phyloP scores from a whole-genome alignment of 2,329 filamentous ascomycete genomes.

The Ambrosiella cleistominuta region DNA sequence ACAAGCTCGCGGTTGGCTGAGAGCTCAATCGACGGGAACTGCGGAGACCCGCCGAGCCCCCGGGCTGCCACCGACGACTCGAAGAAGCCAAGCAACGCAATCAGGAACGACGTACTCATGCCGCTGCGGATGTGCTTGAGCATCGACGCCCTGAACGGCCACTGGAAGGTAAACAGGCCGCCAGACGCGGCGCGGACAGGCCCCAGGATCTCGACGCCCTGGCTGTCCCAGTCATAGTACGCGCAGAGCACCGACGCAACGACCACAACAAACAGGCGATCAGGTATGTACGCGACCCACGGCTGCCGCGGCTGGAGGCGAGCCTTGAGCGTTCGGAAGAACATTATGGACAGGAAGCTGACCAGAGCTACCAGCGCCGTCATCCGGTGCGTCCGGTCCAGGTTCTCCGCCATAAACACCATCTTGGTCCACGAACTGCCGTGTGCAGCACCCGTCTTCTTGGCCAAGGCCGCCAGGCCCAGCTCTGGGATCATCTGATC shows the following conservation, averaged over 20 bases:
- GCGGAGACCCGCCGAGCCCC: constrained; percentile 53
- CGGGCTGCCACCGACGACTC: constrained; percentile 95
- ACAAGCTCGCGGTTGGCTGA: constrained; percentile 89
- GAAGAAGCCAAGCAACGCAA: constrained; percentile 93
- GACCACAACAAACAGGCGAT: constrained; percentile 79
- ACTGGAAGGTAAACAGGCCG: constrained; percentile 61
- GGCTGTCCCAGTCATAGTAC: constrained; percentile 56
- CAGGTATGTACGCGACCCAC: constrained; percentile 71
- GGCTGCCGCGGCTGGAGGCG: constrained; percentile 63
- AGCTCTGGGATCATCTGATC: constrained; percentile 88
- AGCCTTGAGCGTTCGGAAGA: constrained; percentile 68
- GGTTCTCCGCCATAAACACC: constrained; percentile 55
- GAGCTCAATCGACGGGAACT: constrained; percentile 61
- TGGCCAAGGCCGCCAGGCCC: constrained; percentile 52
- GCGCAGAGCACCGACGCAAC: constrained; percentile 67
- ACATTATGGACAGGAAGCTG: constrained; percentile 77
- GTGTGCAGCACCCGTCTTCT: constrained; percentile 49
- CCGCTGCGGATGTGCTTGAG: constrained; percentile 71
- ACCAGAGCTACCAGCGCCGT: constrained; percentile 61
- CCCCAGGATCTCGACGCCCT: constrained; percentile 71
- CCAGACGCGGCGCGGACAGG: constrained; percentile 57
- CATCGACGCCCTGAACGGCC: constrained; percentile 62
- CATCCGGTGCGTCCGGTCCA: constrained; percentile 48
- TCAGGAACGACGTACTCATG: constrained; percentile 81
- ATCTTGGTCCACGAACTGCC: constrained; percentile 79